Base-by-base conservation (phyloP, 208 protist species). In the Leishmania guyanensis region DNA sequence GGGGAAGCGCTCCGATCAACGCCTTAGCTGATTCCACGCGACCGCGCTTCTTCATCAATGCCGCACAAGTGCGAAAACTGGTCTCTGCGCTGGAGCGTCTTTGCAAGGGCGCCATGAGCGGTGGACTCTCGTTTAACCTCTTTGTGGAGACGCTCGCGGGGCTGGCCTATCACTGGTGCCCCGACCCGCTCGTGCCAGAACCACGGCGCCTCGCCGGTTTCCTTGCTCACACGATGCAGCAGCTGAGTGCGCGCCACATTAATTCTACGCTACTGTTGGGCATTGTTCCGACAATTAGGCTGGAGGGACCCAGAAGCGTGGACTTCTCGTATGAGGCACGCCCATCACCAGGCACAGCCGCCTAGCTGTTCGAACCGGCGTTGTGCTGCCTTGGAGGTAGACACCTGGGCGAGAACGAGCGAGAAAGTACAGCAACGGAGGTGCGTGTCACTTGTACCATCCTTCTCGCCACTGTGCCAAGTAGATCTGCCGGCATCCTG, bases 171-270 rank as follows among this genome's bases (percentile, higher is more conserved):
- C 92, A 96, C 84, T 97, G 94, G 93, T 97, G 91, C 79, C 90
- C 93, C 10, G 91, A 96, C 62, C 90, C 90, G n/a, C 83, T 91
- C n/a, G 85, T 96, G 2, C 89, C 87, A 9, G 75, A 81, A 3
- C 79, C 94, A 16, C 90, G 94, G 68, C 94, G 94, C 54, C 83
- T 95, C 0, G 94, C 92, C 1, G 90, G 86, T 17, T 97, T 97
- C 78, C 60, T 97, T 16, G 70, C 86, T 12, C 56, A 79, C 81
- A 82, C 89, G n/a, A 77, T 96, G 16, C 83, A 86, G 54, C 92
- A 93, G 79, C 86, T 97, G 60, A 90, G 80, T 54, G 73, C 66
- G 20, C 81, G 86, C 9, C 86, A 95, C 83, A 75, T 79, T 43
- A 86, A 82, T 58, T 89, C 89, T 29, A 94, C 92, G 46, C 82